Base-by-base conservation (phyloP, 192 early-diverging fungal genomes). In the Pilaira anomala region DNA sequence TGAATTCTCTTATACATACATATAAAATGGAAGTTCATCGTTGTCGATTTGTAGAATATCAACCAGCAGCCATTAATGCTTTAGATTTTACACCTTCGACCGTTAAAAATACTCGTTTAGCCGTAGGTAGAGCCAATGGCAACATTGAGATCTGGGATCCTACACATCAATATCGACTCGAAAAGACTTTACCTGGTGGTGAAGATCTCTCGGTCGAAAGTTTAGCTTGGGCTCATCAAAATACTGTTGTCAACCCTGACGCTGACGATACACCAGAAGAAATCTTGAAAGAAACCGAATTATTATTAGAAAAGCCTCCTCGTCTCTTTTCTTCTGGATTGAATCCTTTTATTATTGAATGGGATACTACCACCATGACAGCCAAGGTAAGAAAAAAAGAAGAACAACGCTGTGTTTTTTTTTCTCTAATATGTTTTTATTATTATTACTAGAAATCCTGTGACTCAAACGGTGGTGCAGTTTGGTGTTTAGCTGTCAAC, bases 101-200 rank as follows among this genome's bases (percentile, higher is more conserved):
- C 16, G 69, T 76, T 3, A 48, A 69, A 19, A 44, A 73, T 3
- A 74, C 77, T 4, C 61, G 81, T 18, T 48, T 96, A 13, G 96
- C 96, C 0, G 90, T 91, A 53, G 96, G 90, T 29, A 78, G 96
- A 51, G 89, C 84, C 24, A 96, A 96, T 71, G 94, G 96, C 24
- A 88, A 96, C 67, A 92, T 98, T 59, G 94, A 98, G 76, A 76
- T 98, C 52, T 97, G 93, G 93, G 85, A 87, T 72, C 86, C 88
- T 26, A 71, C 68, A 48, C 67, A 83, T 36, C 78, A 81, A 26
- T 88, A 88, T 79, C 79, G 83, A 33, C 75, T 93, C 33, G 91
- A 93, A 72, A 93, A 93, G 88, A 88, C 83, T 41, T 92, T 97
- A 19, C 91, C 93, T 9, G 91, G 93, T 46, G 78, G 83, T 48